These are phyloP conservation scores for Galerina marginata DNA, from an alignment of 768 basidiomycete species.

Conservation along the genomic window DNA sequence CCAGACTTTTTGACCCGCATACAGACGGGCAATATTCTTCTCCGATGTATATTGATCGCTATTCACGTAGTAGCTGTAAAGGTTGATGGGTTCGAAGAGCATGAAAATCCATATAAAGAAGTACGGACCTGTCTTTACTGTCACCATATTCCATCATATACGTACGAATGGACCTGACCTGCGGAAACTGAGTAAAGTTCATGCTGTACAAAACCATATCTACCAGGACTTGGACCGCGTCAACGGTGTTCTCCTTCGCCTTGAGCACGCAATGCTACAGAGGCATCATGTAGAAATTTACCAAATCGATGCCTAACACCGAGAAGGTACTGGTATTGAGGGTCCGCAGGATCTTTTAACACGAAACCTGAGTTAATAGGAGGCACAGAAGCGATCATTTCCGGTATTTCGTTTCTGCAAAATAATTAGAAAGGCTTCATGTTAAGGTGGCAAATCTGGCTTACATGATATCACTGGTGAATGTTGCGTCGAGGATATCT, in stretches of 20 bases:
- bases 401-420: conserved; percentile 70
- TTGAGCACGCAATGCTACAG: conserved; percentile 67
- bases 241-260: conserved; percentile 84
- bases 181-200: neutral
- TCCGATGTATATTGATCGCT: conserved; percentile 63
- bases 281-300: conserved; percentile 71
- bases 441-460: conserved; percentile 22
- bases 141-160: conserved; percentile 81
- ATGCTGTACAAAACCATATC: conserved; percentile 22
- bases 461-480: conserved; percentile 74
- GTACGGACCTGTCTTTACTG: conserved; percentile 55
- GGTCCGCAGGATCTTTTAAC: conserved; percentile 67
- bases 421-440: conserved; percentile 2
- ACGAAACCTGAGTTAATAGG: conserved; percentile 71
- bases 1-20: conserved; percentile 76
- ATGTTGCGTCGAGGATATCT: conserved; percentile 46
- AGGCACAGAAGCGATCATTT: conserved; percentile 73
- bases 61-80: conserved; percentile 58
- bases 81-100: neutral
- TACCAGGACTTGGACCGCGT: conserved; percentile 78
- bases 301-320: conserved; percentile 67
- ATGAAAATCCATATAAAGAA: neutral
- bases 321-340: conserved; percentile 64
- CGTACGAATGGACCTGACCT: conserved; percentile 73
- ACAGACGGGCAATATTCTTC: conserved; percentile 68